Evolutionary conservation across 805 yeast species (phyloP), one percentile per base, ranked within the genome.

Genomic region (Metschnikowia drakensbergensis): DNA sequence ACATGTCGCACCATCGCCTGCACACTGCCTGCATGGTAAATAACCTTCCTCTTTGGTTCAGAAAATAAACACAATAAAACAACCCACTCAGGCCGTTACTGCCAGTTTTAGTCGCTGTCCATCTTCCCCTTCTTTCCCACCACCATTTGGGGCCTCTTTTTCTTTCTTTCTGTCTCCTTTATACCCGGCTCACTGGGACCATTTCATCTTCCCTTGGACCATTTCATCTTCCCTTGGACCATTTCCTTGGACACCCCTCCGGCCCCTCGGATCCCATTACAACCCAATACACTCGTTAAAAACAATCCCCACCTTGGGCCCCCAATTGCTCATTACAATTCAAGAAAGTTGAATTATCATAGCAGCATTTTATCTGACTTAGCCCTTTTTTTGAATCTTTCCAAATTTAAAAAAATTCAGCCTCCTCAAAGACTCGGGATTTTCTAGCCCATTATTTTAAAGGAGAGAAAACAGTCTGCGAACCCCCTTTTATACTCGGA

Each of bases 21-120:
- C 43, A 40, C 26, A 31, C 8, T 6, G 2, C 7, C 43, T 32
- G 35, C 43, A 40, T 25, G 25, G 39, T 13, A 30, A 31, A 31
- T 36, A 30, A 28, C 41, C 28, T 40, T 40, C 43, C 43, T 25
- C 28, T 23, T 40, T 40, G n/a, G 43, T 31, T 23, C 43, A 13
- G 25, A 25, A 40, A 40, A 40, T 25, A 40, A 40, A 40, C 43
- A 40, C 43, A 30, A 32, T 30, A 23, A 31, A 40, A 32, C 43
- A 23, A 11, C 43, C 42, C 43, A 30, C 40, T 29, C 13, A 37
- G 25, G 9, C 32, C 25, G 25, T 37, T 30, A 39, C 43, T 23
- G 25, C 36, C 35, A 31, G 28, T 40, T 40, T 31, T 40, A 29
- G 36, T 40, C 27, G 23, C n/a, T 29, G 7, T 23, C 26, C 25